Evolutionary conservation across 768 basidiomycete species (phyloP), one percentile per base, ranked within the genome.

Genomic region (Asterophora parasitica): DNA sequence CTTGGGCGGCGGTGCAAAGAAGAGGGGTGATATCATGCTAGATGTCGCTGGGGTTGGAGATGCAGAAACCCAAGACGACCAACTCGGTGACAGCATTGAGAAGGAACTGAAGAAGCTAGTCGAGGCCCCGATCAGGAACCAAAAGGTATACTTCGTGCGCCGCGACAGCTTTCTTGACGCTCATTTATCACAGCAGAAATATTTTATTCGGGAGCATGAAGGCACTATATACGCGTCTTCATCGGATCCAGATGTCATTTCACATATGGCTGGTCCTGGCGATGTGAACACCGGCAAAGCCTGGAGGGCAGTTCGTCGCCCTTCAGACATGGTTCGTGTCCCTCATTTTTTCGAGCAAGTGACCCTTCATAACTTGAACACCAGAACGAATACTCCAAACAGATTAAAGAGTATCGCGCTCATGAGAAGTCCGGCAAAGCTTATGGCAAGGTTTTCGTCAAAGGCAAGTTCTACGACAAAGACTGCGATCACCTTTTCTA

Each of bases 401-500:
- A 94, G 63, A 88, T 97, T 53, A 80, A 77, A 58, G 88, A 91
- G 65, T 85, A 83, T 50, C 80, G 83, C 13, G 76, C 81, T 1
- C 82, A 86, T 64, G 85, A 89, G 34, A 85, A 85, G 51, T 71
- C 78, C 10, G 85, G 85, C 34, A 94, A 92, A 58, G 78, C 84
- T 1, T 82, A 87, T 47, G 94, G 92, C 39, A 97, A 96, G 58
- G 88, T 97, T 17, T 98, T 98, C 57, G 90, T 98, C 43, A 88
- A 87, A 76, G 90, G 93, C 85, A 51, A 49, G 75, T 63, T 13
- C 1, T 9, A 10, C 9, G 9, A 12, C 23, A 6, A 11, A 27
- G 2, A 1, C 15, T 5, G 20, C 2, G 26, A 23, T 10, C 13
- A n/a, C 4, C 36, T 28, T 26, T 26, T 17, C 28, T 15, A 31